Percentiles rank a stretch among this genome's conserved stretches.
phyloP scores from a whole-genome alignment of 805 yeast genomes.

The Kurtzmaniella cleridarum region DNA sequence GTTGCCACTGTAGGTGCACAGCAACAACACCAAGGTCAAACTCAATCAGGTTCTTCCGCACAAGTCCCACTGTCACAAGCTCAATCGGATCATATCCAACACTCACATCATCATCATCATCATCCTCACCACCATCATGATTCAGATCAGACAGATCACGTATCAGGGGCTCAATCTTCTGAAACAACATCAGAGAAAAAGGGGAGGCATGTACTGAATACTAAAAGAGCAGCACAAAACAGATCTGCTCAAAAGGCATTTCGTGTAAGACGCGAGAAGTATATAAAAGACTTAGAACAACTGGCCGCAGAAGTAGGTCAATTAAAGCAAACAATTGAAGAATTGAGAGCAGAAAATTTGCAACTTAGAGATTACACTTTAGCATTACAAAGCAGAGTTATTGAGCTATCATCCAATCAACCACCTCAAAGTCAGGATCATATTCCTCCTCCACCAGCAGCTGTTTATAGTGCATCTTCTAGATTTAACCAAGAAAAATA shows the following conservation, averaged over 20 bases:
- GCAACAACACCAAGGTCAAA: slow-evolving; percentile 9
- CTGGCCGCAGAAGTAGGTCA: slow-evolving; percentile 59
- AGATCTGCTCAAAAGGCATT: slow-evolving; percentile 90
- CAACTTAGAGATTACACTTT: slow-evolving; percentile 69
- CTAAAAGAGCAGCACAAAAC: slow-evolving; percentile 89
- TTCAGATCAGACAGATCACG: slow-evolving; percentile 8
- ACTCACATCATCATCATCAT: slow-evolving; percentile 7
- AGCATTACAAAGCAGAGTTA: slow-evolving; percentile 61
- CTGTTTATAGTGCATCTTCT: slow-evolving; percentile 2
- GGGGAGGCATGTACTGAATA: slow-evolving; percentile 47
- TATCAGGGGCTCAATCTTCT: slow-evolving; percentile 7
- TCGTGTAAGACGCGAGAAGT: slow-evolving; percentile 75
- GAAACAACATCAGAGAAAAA: slow-evolving; percentile 4
- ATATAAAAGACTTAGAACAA: slow-evolving; percentile 73
- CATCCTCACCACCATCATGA: slow-evolving; percentile 5
- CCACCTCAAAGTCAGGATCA: slow-evolving; percentile 18
- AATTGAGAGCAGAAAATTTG: slow-evolving; percentile 63
- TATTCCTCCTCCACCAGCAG: slow-evolving; percentile 41
- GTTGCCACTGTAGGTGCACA: slow-evolving; percentile 18
- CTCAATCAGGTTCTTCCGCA: background rate
- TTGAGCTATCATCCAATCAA: slow-evolving; percentile 36
- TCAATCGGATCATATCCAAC: background rate
- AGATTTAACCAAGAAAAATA: slow-evolving; percentile 1
- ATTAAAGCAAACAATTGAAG: slow-evolving; percentile 61
- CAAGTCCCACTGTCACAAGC: too few relatives aligned